A percentile compares a stretch with the other conserved stretches of the same genome.
phyloP scores from a whole-genome alignment of 495 filamentous ascomycete genomes.

The Talaromyces proteolyticus region DNA sequence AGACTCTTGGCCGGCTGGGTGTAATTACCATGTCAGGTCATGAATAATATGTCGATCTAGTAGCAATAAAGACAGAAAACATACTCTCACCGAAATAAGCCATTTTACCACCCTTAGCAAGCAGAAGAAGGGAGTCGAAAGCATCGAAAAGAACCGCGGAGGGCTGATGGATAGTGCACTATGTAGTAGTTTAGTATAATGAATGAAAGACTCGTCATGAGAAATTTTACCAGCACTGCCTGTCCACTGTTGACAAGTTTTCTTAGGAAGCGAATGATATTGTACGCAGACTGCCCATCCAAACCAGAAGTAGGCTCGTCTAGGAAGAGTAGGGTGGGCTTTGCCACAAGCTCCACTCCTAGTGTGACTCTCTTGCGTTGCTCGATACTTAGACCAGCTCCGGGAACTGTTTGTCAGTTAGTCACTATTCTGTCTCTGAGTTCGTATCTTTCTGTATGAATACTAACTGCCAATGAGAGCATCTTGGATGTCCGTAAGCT shows the following conservation, averaged over 20 bases:
- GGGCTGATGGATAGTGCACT: slow-evolving; percentile 91
- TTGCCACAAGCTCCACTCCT: slow-evolving; percentile 66
- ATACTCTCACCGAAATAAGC: slow-evolving; percentile 54
- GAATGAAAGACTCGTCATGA: neutral
- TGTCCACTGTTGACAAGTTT: slow-evolving; percentile 81
- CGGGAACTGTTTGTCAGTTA: slow-evolving; percentile 32
- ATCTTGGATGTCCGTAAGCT: slow-evolving; percentile 34
- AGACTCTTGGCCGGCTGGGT: slow-evolving; percentile 60
- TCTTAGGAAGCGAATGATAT: slow-evolving; percentile 69
- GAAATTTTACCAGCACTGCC: slow-evolving; percentile 55
- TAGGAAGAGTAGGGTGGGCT: slow-evolving; percentile 60
- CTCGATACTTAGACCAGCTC: slow-evolving; percentile 74
- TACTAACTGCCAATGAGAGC: slow-evolving; percentile 62
- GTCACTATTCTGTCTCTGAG: neutral
- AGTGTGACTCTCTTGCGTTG: slow-evolving; percentile 87
- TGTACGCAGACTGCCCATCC: slow-evolving; percentile 57
- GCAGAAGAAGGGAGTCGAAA: slow-evolving; percentile 44
- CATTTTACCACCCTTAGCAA: slow-evolving; percentile 47
- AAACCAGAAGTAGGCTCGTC: slow-evolving; percentile 63
- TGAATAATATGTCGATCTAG: slow-evolving; percentile 61
- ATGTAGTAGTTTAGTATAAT: slow-evolving; percentile 5
- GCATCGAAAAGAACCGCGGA: slow-evolving; percentile 56
- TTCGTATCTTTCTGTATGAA: slow-evolving; percentile 1
- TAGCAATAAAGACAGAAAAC: slow-evolving; percentile 43
- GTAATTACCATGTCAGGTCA: slow-evolving; percentile 36